Base-by-base conservation (phyloP, 345 rosid genomes). In the Cardamine occulta region DNA sequence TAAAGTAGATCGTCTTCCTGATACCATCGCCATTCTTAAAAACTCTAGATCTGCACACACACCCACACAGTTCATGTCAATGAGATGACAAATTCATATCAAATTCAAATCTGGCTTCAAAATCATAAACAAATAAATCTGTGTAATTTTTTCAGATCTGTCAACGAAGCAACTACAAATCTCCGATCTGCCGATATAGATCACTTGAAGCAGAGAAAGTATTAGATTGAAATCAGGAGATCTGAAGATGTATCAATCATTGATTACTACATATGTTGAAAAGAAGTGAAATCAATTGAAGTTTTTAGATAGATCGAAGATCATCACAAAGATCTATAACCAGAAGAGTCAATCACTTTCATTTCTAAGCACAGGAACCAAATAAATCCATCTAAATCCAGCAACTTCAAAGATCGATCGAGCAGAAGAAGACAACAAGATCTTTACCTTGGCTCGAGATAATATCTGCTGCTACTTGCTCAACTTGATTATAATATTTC, bases 1-100 rank as follows among this genome's bases (percentile, higher is more conserved):
- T 81, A 93, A 65, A 1, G 86, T 86, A 3, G 97, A 93, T 62
- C 87, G 81, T 79, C 89, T 82, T 81, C 89, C 87, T 31, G 94
- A 88, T 54, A 90, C 95, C 51, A 89, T 84, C 47, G 96, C 98
- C 98, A 89, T 90, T 28, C 40, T 62, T 58, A 21, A 11, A n/a
- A n/a, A n/a, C 63, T 54, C 76, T 39, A 63, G 73, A 70, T 80
- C 76, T 80, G 64, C 45, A 2, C 24, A 57, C 45, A 2, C 24
- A 57, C 23, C 1, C 63, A 74, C 70, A 62, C 26, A 48, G 53
- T 48, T 0, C 12, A 48, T 48, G 1, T 51, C 31, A 28, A 28
- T 4, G 31, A 28, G 31, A 28, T 28, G 31, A 28, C 29, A 23
- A 24, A 8, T 23, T 40, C 51, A 19, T 12, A 24, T 29, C 54